Evolutionary conservation across 306 rosid genomes (phyloP).

Genomic region (Cucurbita argyrosperma): DNA sequence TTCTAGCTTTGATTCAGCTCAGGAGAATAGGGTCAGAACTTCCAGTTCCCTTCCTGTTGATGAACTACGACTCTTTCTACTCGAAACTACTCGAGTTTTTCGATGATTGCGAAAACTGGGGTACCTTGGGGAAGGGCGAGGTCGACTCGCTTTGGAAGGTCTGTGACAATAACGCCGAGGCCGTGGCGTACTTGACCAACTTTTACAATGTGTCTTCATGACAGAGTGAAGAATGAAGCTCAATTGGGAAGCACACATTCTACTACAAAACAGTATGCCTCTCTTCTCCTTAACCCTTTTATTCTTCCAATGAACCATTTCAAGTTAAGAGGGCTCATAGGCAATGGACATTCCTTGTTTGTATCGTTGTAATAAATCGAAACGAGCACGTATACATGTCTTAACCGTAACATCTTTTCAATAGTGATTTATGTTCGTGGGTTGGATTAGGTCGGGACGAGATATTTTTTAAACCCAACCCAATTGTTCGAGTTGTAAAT

Average conservation of each 20-base stretch:
- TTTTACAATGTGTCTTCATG: conserved; percentile 32
- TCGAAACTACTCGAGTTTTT: conserved; percentile 64
- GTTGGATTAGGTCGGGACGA: too few relatives aligned
- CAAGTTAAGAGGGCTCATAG: not conserved
- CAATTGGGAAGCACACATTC: not conserved
- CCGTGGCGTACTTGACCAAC: conserved; percentile 51
- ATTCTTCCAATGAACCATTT: not conserved
- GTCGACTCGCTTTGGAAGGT: conserved; percentile 70
- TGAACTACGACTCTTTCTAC: conserved; percentile 78
- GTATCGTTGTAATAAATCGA: not conserved
- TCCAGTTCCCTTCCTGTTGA: conserved; percentile 65
- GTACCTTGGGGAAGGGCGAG: conserved; percentile 70
- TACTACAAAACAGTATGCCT: not conserved
- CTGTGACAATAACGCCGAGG: conserved; percentile 60
- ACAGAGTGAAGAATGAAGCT: not conserved
- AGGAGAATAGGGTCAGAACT: conserved; percentile 64
- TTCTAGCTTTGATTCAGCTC: conserved; percentile 62
- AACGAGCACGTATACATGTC: not conserved
- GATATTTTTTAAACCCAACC: too few relatives aligned
- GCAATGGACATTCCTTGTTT: not conserved
- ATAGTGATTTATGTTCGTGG: too few relatives aligned
- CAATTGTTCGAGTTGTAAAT: too few relatives aligned
- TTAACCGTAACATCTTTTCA: not conserved
- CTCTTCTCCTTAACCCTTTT: not conserved
- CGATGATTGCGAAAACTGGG: conserved; percentile 51